Evolutionary conservation across 352 stramenopile genomes (phyloP).

Genomic region (Elongisporangium prolatum): DNA sequence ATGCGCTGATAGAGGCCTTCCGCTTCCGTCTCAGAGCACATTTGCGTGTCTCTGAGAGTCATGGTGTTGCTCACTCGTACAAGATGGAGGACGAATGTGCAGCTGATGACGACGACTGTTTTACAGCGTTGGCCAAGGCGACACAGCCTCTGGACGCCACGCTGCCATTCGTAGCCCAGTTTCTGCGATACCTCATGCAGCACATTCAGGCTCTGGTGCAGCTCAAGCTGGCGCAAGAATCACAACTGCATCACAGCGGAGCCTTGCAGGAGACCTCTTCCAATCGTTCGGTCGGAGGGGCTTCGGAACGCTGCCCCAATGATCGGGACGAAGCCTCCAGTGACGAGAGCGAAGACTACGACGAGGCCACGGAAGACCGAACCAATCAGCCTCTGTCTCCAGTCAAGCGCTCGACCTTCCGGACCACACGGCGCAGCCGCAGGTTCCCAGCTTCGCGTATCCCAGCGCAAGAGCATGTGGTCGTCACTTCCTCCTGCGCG

Average conservation of each 20-base stretch:
- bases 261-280: neutral
- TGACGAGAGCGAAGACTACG: neutral
- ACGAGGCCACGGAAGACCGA: neutral
- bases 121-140: slow-evolving; percentile 4
- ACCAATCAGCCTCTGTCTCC: neutral
- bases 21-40: slow-evolving; percentile 13
- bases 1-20: slow-evolving; percentile 14
- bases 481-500: slow-evolving; percentile 21
- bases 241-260: neutral
- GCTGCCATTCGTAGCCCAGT: slow-evolving; percentile 14
- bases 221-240: slow-evolving; percentile 14
- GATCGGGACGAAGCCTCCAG: neutral
- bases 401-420: slow-evolving; percentile 19
- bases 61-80: neutral
- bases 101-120: slow-evolving; percentile 10
- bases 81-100: neutral
- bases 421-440: slow-evolving; percentile 28
- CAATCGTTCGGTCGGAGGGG: neutral
- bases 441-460: slow-evolving; percentile 39
- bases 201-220: slow-evolving; percentile 13
- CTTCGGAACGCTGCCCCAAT: neutral
- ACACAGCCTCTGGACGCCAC: slow-evolving; percentile 2
- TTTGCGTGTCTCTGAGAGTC: slow-evolving; percentile 8
- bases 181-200: slow-evolving; percentile 9
- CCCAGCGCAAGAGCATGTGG: slow-evolving; percentile 20